Conservation (phyloP, 148 eudicot species). For the Vaccinium corymbosum region DNA sequence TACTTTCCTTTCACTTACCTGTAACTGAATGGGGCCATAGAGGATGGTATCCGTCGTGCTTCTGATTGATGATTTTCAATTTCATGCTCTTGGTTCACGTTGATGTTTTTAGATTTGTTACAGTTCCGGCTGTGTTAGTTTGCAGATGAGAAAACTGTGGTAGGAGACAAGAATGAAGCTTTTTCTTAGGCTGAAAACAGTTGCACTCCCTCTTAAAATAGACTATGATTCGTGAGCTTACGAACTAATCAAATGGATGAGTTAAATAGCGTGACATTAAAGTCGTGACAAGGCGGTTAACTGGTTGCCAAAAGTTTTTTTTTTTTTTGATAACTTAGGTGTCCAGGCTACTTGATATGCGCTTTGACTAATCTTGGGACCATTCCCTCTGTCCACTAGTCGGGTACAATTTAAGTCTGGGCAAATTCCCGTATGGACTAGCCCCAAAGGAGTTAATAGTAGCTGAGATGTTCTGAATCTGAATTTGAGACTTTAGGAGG, state of each 20-base stretch:
- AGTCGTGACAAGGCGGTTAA: not conserved
- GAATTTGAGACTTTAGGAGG: too few species aligned
- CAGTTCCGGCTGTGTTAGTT: not conserved
- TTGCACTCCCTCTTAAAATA: not conserved
- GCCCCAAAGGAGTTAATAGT: too few species aligned
- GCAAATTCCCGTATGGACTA: too few species aligned
- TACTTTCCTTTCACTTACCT: too few species aligned
- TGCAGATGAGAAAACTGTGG: not conserved
- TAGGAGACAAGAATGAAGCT: not conserved
- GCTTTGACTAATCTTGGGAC: too few species aligned
- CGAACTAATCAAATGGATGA: not conserved
- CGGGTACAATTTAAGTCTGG: too few species aligned
- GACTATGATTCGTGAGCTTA: not conserved
- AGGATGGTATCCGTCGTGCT: not conserved
- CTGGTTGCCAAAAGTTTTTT: not conserved
- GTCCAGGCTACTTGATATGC: too few species aligned
- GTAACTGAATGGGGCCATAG: not conserved
- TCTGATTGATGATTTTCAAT: not conserved
- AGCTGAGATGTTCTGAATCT: too few species aligned
- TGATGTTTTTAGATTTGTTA: not conserved
- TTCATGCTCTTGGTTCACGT: not conserved
- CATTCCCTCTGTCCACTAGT: too few species aligned
- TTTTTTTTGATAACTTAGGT: too few species aligned
- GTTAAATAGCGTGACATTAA: not conserved
- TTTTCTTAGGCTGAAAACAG: not conserved